phyloP scores from a whole-genome alignment of 2,329 filamentous ascomycete species.

The Xylaria arbuscula region DNA sequence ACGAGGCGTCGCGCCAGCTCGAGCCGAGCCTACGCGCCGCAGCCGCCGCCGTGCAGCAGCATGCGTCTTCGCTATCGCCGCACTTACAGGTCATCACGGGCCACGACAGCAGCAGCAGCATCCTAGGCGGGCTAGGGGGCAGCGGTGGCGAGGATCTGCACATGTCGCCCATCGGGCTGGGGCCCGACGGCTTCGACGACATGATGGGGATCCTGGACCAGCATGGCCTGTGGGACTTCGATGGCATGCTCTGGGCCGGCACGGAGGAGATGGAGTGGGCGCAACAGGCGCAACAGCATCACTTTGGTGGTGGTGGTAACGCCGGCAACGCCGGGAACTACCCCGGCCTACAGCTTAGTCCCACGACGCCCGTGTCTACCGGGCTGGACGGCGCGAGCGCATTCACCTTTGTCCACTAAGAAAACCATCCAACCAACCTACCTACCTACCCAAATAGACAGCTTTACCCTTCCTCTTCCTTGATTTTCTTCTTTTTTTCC shows the following conservation, averaged over 20 bases:
- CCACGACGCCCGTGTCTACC: constrained; percentile 47
- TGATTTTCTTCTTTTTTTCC: constrained; percentile 5
- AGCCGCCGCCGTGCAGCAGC: constrained; percentile 46
- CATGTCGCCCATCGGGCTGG: constrained; percentile 64
- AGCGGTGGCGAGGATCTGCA: constrained; percentile 56
- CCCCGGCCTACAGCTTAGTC: constrained; percentile 45
- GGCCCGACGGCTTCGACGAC: constrained; percentile 61
- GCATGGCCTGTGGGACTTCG: constrained; percentile 66
- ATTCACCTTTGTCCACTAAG: constrained; percentile 58
- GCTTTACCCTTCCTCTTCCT: neutral
- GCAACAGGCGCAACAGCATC: constrained; percentile 40
- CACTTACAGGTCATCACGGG: constrained; percentile 50
- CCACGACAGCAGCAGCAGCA: constrained; percentile 45
- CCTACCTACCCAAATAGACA: neutral
- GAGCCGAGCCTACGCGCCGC: constrained; percentile 50
- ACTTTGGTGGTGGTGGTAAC: constrained; percentile 41
- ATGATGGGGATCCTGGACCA: constrained; percentile 66
- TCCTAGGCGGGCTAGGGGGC: constrained; percentile 49
- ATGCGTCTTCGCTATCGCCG: constrained; percentile 39
- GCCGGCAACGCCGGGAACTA: constrained; percentile 39
- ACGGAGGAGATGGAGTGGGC: constrained; percentile 54
- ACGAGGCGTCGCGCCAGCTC: constrained; percentile 64
- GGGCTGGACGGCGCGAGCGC: constrained; percentile 53
- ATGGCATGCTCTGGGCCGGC: constrained; percentile 66
- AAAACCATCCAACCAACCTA: neutral